These are phyloP conservation scores for Aschersonia sp. DNA, from an alignment of 2,329 filamentous ascomycete species.

Conservation along the genomic window DNA sequence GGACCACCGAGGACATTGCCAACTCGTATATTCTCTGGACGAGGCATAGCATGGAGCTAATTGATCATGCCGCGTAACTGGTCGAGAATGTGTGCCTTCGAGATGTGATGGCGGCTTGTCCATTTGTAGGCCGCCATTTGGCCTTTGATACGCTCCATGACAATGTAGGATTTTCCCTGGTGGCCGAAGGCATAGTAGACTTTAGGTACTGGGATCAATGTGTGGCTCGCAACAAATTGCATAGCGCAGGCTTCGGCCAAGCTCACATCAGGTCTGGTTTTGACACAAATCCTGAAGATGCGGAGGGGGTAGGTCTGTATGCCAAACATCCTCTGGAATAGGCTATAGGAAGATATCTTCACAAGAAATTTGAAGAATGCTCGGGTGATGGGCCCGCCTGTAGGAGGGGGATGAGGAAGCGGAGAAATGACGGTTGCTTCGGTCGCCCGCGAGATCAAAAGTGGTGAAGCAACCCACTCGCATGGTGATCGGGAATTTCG, in stretches of 20 bases:
- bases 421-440: too few species aligned
- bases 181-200: constrained; percentile 7
- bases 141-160: constrained; percentile 15
- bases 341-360: too few species aligned
- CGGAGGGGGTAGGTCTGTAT: too few species aligned
- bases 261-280: not conserved
- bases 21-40: constrained; percentile 5
- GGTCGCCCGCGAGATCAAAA: too few species aligned
- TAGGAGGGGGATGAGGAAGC: too few species aligned
- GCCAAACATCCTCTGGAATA: too few species aligned
- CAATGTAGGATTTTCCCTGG: constrained; percentile 2
- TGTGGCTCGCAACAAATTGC: constrained; percentile 8
- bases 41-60: constrained; percentile 11
- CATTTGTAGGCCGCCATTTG: constrained; percentile 6
- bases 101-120: constrained; percentile 3
- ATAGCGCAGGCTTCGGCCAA: constrained; percentile 10
- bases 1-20: constrained; percentile 12
- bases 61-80: constrained; percentile 10
- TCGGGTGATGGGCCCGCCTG: too few species aligned
- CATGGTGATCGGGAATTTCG: too few species aligned
- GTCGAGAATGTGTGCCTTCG: constrained; percentile 6
- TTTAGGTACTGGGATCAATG: constrained; percentile 8
- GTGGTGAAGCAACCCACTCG: too few species aligned
- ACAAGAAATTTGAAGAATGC: too few species aligned
- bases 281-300: too few species aligned